Evolutionary conservation across 345 rosid species (phyloP), one percentile per base, ranked within the genome.

Genomic region (Fremontodendron californicum): DNA sequence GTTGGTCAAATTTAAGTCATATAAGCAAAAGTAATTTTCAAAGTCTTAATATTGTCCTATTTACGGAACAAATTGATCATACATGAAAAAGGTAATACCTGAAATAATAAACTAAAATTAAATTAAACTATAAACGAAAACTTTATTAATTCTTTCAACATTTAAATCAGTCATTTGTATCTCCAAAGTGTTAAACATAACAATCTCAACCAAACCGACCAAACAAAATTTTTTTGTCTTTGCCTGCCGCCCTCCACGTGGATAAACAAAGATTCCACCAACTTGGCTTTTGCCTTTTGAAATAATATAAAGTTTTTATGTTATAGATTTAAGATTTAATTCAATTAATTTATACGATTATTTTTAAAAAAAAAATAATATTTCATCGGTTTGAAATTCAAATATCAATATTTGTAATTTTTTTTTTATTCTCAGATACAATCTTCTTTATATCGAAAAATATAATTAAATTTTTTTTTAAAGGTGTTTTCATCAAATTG

Each of bases 151-250:
- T n/a, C 1, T 33, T 33, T 5, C 8, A 54, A 54, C 21, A 54
- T 6, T 54, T 6, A n/a, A 54, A 21, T 10, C n/a, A 60, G 35
- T 13, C 18, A 27, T 23, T 25, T 3, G 3, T 57, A 0, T 13
- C 8, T 5, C 5, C 13, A 83, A 79, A 83, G 79, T 60, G 37
- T 60, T 67, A 77, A 79, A 84, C 75, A 43, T 54, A 61, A 72
- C 64, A 48, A 75, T 79, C 78, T 45, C 67, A 61, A 82, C 82
- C 86, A 84, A 85, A 87, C 92, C 89, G 90, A 57, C 92, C 89
- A 82, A 71, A 74, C 60, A 62, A 75, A 60, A 65, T 19, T 42
- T 57, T 66, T 23, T 81, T 85, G 89, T 82, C 87, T 62, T 78
- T 42, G 25, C 37, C 73, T 54, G 88, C 92, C 91, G 87, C 80